These are phyloP conservation scores for Kockovaella imperatae DNA, from an alignment of 768 basidiomycete genomes.

Conservation along the genomic window DNA sequence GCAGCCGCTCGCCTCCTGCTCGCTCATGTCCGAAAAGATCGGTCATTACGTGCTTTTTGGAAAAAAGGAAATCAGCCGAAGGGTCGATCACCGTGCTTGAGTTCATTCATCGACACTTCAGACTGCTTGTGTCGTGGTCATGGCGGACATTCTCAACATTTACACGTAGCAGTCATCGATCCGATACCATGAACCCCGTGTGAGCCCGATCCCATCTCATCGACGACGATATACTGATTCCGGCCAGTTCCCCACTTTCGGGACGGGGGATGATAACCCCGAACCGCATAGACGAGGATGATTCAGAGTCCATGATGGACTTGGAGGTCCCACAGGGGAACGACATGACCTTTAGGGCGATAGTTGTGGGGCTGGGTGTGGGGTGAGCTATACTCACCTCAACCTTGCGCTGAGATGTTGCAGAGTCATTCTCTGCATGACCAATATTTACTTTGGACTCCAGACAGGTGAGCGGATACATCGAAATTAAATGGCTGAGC, in stretches of 20 bases:
- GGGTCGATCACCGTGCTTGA: no score
- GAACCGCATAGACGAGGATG: constrained; percentile 9
- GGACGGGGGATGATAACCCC: not conserved
- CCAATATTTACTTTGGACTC: constrained; percentile 57
- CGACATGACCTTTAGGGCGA: constrained; percentile 51
- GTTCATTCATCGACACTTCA: no score
- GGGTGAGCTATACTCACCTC: constrained; percentile 47
- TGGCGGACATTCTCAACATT: no score
- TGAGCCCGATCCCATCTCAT: not conserved
- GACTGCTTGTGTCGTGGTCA: no score
- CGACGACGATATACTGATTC: not conserved
- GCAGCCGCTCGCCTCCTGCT: no score
- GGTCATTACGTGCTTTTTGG: no score
- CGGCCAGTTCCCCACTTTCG: not conserved
- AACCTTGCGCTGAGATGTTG: not conserved
- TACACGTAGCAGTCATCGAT: no score
- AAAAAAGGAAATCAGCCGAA: no score
- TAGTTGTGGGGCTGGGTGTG: constrained; percentile 68
- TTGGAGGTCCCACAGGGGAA: constrained; percentile 15
- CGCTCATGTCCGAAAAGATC: no score
- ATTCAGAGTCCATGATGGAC: constrained; percentile 8
- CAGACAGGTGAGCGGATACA: constrained; percentile 20
- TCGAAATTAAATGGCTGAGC: constrained; percentile 66
- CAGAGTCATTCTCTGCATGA: constrained; percentile 61
- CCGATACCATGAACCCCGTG: constrained; percentile 5